Conservation (phyloP, 148 eudicot genomes). For the Chenopodium berlandieri region DNA sequence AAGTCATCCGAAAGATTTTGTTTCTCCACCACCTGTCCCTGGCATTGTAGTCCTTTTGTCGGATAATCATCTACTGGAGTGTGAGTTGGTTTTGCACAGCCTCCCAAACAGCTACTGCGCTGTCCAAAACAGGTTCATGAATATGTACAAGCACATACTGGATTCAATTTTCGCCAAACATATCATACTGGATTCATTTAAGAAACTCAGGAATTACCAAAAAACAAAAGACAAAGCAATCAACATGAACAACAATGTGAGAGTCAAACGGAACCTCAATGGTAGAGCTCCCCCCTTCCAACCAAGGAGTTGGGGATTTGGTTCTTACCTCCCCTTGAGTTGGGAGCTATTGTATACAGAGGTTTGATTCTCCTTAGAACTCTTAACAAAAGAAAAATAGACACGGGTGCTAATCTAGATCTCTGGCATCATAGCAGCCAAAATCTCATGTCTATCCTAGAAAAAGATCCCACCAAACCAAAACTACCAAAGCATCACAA, state of each 20-base stretch:
- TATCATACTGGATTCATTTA: neutral
- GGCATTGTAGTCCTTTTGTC: conserved; percentile 46
- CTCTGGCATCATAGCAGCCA: neutral
- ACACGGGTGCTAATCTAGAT: neutral
- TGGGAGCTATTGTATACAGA: neutral
- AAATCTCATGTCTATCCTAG: neutral
- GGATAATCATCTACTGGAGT: conserved; percentile 46
- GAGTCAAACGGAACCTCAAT: neutral
- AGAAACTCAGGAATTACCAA: neutral
- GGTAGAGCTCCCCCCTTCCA: neutral
- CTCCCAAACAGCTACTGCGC: conserved; percentile 80
- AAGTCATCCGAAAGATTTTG: conserved; percentile 63
- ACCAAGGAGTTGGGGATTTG: too few relatives aligned
- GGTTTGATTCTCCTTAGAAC: neutral
- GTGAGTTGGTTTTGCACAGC: conserved; percentile 48
- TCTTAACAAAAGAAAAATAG: neutral
- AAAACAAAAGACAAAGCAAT: neutral
- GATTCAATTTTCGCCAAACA: too few relatives aligned
- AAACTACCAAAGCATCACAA: neutral
- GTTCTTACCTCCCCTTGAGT: too few relatives aligned
- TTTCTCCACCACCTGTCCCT: conserved; percentile 44
- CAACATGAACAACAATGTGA: neutral
- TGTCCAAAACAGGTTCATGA: conserved; percentile 38
- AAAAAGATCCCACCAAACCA: neutral
- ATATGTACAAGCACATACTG: conserved; percentile 12